Percentiles rank a stretch among this genome's conserved stretches.
Evolutionary conservation across 345 rosid species (phyloP).

Genomic region (Erucastrum elatum): DNA sequence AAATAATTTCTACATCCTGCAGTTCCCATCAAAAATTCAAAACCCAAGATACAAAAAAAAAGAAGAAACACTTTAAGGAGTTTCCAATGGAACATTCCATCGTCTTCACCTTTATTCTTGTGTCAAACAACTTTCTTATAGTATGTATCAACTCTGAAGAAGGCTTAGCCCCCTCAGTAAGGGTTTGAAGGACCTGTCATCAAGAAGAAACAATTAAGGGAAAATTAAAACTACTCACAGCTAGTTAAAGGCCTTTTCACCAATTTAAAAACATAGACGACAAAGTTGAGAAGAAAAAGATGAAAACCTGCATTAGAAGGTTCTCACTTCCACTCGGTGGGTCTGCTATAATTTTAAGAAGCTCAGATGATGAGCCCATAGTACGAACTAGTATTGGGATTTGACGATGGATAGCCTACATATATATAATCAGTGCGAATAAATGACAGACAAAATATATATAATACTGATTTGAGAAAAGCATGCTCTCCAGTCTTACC

Average conservation of each 20-base stretch:
- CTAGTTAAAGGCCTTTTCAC: background rate
- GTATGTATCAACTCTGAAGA: slow-evolving; percentile 74
- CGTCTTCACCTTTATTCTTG: slow-evolving; percentile 75
- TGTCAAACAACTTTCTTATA: slow-evolving; percentile 76
- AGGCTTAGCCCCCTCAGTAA: slow-evolving; percentile 77
- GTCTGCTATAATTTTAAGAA: slow-evolving; percentile 88
- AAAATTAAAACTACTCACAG: slow-evolving; percentile 26
- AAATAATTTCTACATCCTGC: slow-evolving; percentile 85
- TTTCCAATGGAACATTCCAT: slow-evolving; percentile 1
- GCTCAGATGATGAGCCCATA: slow-evolving; percentile 89
- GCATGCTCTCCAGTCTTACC: slow-evolving; percentile 48
- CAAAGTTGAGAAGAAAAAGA: slow-evolving; percentile 8
- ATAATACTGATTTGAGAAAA: background rate
- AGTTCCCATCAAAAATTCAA: slow-evolving; percentile 41
- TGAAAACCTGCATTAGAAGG: slow-evolving; percentile 81
- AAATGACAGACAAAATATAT: background rate
- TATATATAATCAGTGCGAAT: slow-evolving; percentile 31
- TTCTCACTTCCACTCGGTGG: slow-evolving; percentile 86
- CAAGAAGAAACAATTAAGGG: slow-evolving; percentile 8
- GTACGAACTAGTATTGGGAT: slow-evolving; percentile 94
- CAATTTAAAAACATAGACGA: slow-evolving; percentile 3
- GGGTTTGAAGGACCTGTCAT: slow-evolving; percentile 83
- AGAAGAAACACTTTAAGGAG: slow-evolving; percentile 5
- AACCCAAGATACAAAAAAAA: background rate
- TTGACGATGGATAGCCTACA: slow-evolving; percentile 90